Percentiles rank a stretch among this genome's conserved stretches.
phyloP scores from a whole-genome alignment of 176 grass and related monocot species.

The Alloteropsis semialata region DNA sequence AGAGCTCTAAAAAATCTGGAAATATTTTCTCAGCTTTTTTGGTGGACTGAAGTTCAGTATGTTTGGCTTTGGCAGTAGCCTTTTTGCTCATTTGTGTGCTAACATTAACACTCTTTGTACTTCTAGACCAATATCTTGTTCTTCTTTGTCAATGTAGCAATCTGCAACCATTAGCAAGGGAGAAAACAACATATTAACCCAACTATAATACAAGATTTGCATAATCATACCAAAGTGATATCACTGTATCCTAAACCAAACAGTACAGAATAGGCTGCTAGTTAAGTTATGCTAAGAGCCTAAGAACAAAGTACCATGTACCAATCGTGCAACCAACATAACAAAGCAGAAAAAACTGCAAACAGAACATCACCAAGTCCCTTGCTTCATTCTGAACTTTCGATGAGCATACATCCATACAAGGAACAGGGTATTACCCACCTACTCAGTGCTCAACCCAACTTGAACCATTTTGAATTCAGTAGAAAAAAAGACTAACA shows the following conservation, averaged over 20 bases:
- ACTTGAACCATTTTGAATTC: neutral
- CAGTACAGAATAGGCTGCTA: too few species aligned
- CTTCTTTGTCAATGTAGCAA: slow-evolving; percentile 67
- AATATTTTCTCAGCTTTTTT: too few species aligned
- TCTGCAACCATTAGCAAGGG: slow-evolving; percentile 32
- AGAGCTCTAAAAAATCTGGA: too few species aligned
- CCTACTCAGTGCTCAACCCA: neutral
- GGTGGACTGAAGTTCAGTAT: too few species aligned
- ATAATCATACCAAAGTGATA: too few species aligned
- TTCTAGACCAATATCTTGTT: slow-evolving; percentile 69
- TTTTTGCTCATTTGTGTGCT: slow-evolving; percentile 36
- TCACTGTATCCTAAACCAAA: too few species aligned
- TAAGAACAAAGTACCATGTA: too few species aligned
- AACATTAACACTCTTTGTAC: slow-evolving; percentile 38
- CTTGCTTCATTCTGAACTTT: slow-evolving; percentile 5
- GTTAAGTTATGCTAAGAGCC: too few species aligned
- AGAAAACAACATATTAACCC: slow-evolving; percentile 2
- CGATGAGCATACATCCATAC: neutral
- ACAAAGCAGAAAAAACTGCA: neutral
- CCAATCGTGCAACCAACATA: neutral
- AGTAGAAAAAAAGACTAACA: too few species aligned
- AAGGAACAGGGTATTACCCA: slow-evolving; percentile 7
- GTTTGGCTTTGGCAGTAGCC: slow-evolving; percentile 12
- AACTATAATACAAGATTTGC: neutral
- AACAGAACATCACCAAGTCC: neutral